Evolutionary conservation across 1,284 basidiomycete genomes (phyloP), one percentile per base, ranked within the genome.

Genomic region (Vanrija sp.): DNA sequence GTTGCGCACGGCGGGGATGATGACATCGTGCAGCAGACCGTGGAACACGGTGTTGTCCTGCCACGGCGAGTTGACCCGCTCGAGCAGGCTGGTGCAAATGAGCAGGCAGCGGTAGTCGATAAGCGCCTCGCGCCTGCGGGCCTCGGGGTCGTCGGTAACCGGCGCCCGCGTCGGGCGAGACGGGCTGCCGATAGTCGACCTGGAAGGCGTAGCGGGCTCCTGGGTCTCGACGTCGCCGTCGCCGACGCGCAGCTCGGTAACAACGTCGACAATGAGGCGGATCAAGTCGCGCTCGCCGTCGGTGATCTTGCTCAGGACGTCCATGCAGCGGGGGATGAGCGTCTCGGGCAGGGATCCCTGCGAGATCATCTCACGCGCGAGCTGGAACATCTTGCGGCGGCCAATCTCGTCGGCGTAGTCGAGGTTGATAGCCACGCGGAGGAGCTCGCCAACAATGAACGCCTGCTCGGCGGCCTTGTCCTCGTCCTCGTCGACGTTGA

Each of bases 341-440:
- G 80, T 77, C 37, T 87, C 84, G 0, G 94, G 93, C 0, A 98
- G 80, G 14, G 82, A 78, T 10, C 87, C 83, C 68, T 94, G 87
- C 1, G 86, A 85, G 20, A 97, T 83, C 87, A 95, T 93, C 55
- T 91, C 67, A 86, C 89, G 84, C 59, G 92, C 84, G 37, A 95
- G 84, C 51, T 84, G 82, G 67, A 95, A 95, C 80, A 96, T 89
- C 76, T 92, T 94, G 56, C 94, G 79, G 54, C 95, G 76, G 9
- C 96, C 94, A 65, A 94, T 92, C 75, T 98, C 93, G 75, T 98
- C 96, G 25, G 85, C 85, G 64, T 94, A 98, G 74, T 98, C 95
- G 42, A 93, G 79, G 56, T 87, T 85, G 25, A 92, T 81, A 0
- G 89, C 87, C 49, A 96, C 82, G 51, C 83, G 83, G 36, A 97